Base-by-base conservation (phyloP, 2,329 filamentous ascomycete species). In the Sporothrix humicola region DNA sequence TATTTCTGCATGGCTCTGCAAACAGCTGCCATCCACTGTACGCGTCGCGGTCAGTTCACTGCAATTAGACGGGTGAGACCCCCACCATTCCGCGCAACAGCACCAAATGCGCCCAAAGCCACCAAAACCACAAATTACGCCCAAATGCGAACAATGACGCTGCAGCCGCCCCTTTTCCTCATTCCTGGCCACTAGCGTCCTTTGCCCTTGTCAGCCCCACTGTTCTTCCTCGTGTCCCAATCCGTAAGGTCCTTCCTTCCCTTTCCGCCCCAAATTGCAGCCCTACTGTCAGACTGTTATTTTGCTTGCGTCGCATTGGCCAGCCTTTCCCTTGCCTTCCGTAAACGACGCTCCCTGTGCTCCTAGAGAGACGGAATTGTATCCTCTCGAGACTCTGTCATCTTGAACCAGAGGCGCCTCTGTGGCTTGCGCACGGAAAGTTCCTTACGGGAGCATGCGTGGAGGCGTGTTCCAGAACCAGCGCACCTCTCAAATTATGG, bases 151-250 rank as follows among this genome's bases (percentile, higher is more conserved):
- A n/a, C 56, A 61, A 61, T 61, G 23, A 61, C 56, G 56, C 52
- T 56, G 59, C 63, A 46, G n/a, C 31, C 59, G 6, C 59, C 59
- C 15, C 44, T 50, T 31, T 66, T 48, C 44, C 23, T 66, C 63
- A 50, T 48, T 50, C 63, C 23, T 66, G 63, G 63, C 44, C 42
- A 2, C 42, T 66, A 66, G 61, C 61, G 2, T 17, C 15, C 20
- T 9, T 44, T 17, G 52, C 52, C 59, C 59, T 42, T 65, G 37
- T 20, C 37, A 15, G 44, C 59, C 12, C 59, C 59, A 65, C 59
- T 63, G 31, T 65, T 59, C 31, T 46, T 44, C 17, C n/a, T 46
- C 37, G 59, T 46, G 37, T 65, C 17, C 9, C 42, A 20, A 17
- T 44, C 23, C 42, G n/a, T n/a, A 31, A 44, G n/a, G 15, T 44